Percentiles rank a stretch among this genome's conserved stretches.
Evolutionary conservation across 345 rosid genomes (phyloP).

Genomic region (Pistacia vera): DNA sequence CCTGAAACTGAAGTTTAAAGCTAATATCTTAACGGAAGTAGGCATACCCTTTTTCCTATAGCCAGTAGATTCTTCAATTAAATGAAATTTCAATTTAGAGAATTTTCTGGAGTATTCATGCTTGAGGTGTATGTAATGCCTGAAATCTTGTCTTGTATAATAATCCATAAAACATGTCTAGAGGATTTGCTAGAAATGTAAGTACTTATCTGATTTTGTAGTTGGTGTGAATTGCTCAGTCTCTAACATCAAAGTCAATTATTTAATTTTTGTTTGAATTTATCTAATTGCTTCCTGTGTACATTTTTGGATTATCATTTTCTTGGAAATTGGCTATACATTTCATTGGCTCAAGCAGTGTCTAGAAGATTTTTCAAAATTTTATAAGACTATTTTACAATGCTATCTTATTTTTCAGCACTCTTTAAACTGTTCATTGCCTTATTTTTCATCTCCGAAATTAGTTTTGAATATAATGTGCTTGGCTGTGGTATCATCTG

Average conservation of each 20-base stretch:
- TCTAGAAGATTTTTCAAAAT: neutral
- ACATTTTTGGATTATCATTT: neutral
- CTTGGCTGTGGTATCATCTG: neutral
- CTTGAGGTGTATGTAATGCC: neutral
- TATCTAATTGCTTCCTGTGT: neutral
- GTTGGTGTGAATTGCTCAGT: neutral
- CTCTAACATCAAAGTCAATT: neutral
- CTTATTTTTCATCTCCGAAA: neutral
- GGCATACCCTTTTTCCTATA: neutral
- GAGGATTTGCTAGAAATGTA: neutral
- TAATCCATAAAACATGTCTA: neutral
- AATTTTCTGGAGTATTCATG: neutral
- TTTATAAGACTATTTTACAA: neutral
- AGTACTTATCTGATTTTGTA: neutral
- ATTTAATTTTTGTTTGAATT: neutral
- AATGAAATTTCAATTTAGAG: slow-evolving; percentile 3
- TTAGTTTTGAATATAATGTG: neutral
- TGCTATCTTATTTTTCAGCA: neutral
- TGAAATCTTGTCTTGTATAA: slow-evolving; percentile 4
- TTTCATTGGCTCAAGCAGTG: neutral
- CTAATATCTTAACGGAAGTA: neutral
- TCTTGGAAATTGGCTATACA: neutral
- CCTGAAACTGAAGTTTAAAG: neutral
- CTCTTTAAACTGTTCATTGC: neutral
- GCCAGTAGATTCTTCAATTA: neutral